These are phyloP conservation scores for Vitis labrusca DNA, from an alignment of 164 flowering plant species.

Conservation along the genomic window DNA sequence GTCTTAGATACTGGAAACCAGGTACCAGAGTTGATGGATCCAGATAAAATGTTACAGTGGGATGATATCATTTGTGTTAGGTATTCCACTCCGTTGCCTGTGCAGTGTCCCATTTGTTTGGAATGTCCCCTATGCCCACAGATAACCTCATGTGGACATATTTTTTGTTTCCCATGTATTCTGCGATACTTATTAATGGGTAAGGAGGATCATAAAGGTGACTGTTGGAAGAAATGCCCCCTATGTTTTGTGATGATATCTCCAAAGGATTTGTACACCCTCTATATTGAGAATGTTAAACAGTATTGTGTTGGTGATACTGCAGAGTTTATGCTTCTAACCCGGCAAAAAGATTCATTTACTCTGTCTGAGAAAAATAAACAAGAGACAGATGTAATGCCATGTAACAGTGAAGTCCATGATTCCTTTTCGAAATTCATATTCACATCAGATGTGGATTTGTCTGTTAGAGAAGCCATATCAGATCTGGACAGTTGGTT, in stretches of 20 bases:
- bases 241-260: constrained; percentile 88
- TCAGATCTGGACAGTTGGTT: constrained; percentile 84
- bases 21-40: constrained; percentile 59
- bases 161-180: constrained; percentile 94
- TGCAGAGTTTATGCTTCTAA: constrained; percentile 70
- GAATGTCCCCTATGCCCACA: constrained; percentile 92
- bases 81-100: constrained; percentile 65
- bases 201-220: constrained; percentile 61
- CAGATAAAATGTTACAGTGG: constrained; percentile 91
- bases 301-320: constrained; percentile 61
- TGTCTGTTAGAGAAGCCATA: constrained; percentile 73
- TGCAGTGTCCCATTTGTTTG: constrained; percentile 94
- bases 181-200: constrained; percentile 76
- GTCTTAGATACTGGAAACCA: constrained; percentile 66
- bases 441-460: constrained; percentile 78
- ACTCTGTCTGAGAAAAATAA: constrained; percentile 46
- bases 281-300: constrained; percentile 72
- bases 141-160: constrained; percentile 98
- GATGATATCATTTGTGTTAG: constrained; percentile 87
- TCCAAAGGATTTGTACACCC: constrained; percentile 75
- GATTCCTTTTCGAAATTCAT: constrained; percentile 80
- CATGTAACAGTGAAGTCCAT: constrained; percentile 16
- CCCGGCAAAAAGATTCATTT: constrained; percentile 73
- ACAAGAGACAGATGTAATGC: constrained; percentile 13
- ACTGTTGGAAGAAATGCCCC: constrained; percentile 87